Conservation (phyloP, 176 grass and related monocot species). For the Saccharum spontaneum region DNA sequence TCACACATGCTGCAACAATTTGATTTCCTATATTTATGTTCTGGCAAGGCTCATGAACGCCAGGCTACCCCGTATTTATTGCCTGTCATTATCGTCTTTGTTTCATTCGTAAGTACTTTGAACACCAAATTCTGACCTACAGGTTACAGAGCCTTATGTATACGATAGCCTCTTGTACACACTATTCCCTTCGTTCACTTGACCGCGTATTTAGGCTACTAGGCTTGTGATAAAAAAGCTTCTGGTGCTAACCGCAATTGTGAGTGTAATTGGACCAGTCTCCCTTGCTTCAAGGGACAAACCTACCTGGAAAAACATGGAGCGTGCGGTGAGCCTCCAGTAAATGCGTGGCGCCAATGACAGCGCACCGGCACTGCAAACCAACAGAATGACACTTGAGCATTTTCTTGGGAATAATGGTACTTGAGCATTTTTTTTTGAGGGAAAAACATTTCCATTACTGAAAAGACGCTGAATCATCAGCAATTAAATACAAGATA, state of each 20-base stretch:
- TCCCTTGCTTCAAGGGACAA: background rate
- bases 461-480: too few species aligned
- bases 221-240: background rate
- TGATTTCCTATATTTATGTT: background rate
- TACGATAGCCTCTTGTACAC: background rate
- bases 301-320: slow-evolving; percentile 22
- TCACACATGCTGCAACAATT: background rate
- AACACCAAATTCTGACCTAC: background rate
- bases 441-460: too few species aligned
- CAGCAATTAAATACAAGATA: too few species aligned
- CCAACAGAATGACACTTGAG: background rate
- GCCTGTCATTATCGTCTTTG: background rate
- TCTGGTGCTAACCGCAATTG: background rate
- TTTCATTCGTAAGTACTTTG: background rate
- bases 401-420: background rate
- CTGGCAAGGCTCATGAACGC: background rate
- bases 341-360: slow-evolving; percentile 43
- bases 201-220: background rate
- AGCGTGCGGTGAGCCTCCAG: background rate
- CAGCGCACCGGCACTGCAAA: slow-evolving; percentile 12
- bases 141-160: background rate
- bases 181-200: background rate
- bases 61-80: background rate
- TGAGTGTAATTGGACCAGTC: background rate
- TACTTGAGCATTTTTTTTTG: background rate